These are phyloP conservation scores for Chlorophyllum brunneum DNA, from an alignment of 768 basidiomycete genomes.

Conservation along the genomic window DNA sequence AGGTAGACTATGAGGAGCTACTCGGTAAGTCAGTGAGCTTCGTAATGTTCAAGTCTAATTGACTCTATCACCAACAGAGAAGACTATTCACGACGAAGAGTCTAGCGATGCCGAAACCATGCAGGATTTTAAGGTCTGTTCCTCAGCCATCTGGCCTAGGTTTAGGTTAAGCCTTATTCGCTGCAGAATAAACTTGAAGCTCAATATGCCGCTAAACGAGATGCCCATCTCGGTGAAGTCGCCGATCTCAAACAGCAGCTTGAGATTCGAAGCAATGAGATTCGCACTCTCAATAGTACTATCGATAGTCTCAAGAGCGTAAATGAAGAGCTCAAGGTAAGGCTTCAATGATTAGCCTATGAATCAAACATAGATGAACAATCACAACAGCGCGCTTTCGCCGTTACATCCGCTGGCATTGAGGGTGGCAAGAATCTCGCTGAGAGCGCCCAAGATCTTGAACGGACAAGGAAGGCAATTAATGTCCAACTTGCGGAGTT, in stretches of 20 bases:
- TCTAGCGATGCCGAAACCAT: slow-evolving; percentile 80
- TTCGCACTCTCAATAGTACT: slow-evolving; percentile 76
- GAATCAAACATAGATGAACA: slow-evolving; percentile 9
- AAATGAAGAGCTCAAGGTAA: slow-evolving; percentile 96
- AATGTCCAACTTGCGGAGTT: slow-evolving; percentile 98
- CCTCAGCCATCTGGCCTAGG: neutral
- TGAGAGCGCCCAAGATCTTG: slow-evolving; percentile 95
- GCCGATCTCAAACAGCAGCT: slow-evolving; percentile 86
- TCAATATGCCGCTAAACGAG: slow-evolving; percentile 90
- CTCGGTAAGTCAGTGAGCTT: slow-evolving; percentile 55
- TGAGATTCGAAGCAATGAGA: slow-evolving; percentile 79
- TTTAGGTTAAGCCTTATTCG: slow-evolving; percentile 10
- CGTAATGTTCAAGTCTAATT: neutral
- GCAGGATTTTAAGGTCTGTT: slow-evolving; percentile 79
- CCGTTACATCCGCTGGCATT: slow-evolving; percentile 94
- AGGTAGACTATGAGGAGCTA: slow-evolving; percentile 95
- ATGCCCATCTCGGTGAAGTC: slow-evolving; percentile 82
- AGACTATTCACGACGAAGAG: slow-evolving; percentile 88
- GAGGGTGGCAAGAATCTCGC: slow-evolving; percentile 97
- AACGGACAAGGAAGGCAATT: slow-evolving; percentile 93
- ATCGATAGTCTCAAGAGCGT: slow-evolving; percentile 93
- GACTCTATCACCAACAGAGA: slow-evolving; percentile 52
- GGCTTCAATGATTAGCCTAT: slow-evolving; percentile 12
- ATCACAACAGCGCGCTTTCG: slow-evolving; percentile 79
- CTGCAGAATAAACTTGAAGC: slow-evolving; percentile 86